A percentile compares a stretch with the other conserved stretches of the same genome.
Evolutionary conservation across 2,329 filamentous ascomycete species (phyloP).

Genomic region (Cryoendolithus antarcticus): DNA sequence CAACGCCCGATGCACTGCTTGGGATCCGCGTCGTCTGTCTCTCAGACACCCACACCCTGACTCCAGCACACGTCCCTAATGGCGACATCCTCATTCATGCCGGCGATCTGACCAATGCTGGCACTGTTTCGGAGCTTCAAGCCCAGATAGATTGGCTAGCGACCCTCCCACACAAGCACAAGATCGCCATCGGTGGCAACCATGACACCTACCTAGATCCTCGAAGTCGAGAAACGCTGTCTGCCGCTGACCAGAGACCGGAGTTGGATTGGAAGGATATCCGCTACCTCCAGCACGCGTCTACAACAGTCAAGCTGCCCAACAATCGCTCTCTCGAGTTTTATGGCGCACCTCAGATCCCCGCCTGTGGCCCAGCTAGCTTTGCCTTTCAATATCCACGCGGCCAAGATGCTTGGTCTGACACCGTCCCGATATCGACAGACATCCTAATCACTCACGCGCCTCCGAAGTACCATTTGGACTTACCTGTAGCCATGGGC

Average conservation of each 20-base stretch:
- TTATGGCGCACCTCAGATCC: slow-evolving; percentile 74
- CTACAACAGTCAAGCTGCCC: slow-evolving; percentile 17
- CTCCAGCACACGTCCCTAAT: slow-evolving; percentile 44
- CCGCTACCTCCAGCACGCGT: slow-evolving; percentile 68
- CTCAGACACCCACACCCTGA: slow-evolving; percentile 71
- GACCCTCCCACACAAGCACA: slow-evolving; percentile 61
- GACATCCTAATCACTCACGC: slow-evolving; percentile 75
- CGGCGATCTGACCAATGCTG: slow-evolving; percentile 68
- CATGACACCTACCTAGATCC: slow-evolving; percentile 80
- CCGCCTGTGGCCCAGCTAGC: slow-evolving; percentile 56
- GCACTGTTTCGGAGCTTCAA: slow-evolving; percentile 63
- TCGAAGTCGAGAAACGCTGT: slow-evolving; percentile 40
- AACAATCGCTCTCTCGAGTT: slow-evolving; percentile 51
- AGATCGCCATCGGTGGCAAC: slow-evolving; percentile 75
- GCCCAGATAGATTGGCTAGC: slow-evolving; percentile 70
- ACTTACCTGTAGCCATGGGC: slow-evolving; percentile 53
- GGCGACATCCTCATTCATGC: slow-evolving; percentile 85
- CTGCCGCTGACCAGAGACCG: slow-evolving; percentile 39
- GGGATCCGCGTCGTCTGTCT: slow-evolving; percentile 72
- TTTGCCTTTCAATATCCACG: slow-evolving; percentile 69
- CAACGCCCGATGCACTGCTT: slow-evolving; percentile 37
- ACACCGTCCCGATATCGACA: slow-evolving; percentile 56
- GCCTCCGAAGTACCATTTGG: slow-evolving; percentile 60
- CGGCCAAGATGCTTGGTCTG: slow-evolving; percentile 56
- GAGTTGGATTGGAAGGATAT: slow-evolving; percentile 56